phyloP scores from a whole-genome alignment of 2,329 filamentous ascomycete species.

The Microdochium nivale region DNA sequence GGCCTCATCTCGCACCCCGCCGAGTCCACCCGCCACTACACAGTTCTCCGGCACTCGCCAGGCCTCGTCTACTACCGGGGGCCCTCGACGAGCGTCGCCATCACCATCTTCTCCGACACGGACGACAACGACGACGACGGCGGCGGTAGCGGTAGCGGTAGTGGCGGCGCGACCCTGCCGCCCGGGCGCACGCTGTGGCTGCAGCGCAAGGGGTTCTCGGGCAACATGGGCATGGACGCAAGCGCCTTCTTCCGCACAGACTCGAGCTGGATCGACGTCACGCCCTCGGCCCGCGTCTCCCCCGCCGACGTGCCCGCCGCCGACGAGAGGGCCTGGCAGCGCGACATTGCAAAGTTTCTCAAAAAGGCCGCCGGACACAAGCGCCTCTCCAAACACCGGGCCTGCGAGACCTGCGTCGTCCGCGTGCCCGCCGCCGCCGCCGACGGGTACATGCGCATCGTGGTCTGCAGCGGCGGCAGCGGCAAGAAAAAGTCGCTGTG shows the following conservation, averaged over 20 bases:
- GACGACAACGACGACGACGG: too few species aligned
- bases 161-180: conserved; percentile 41
- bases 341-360: conserved; percentile 56
- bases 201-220: conserved; percentile 59
- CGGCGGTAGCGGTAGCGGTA: too few species aligned
- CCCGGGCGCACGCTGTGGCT: conserved; percentile 54
- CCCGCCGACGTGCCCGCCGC: conserved; percentile 39
- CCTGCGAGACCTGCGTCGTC: conserved; percentile 56
- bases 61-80: conserved; percentile 60
- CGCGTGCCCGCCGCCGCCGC: conserved; percentile 53
- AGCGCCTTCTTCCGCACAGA: conserved; percentile 54
- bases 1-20: conserved; percentile 55
- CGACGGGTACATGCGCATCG: conserved; percentile 62
- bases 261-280: conserved; percentile 59
- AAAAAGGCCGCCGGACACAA: conserved; percentile 42
- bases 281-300: conserved; percentile 40
- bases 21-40: conserved; percentile 58
- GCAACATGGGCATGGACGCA: conserved; percentile 58
- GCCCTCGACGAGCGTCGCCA: conserved; percentile 50
- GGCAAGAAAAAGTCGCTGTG: conserved; percentile 50
- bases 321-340: conserved; percentile 59
- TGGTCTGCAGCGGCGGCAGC: conserved; percentile 43
- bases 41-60: conserved; percentile 57
- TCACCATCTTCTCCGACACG: conserved; percentile 54
- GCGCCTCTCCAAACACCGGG: conserved; percentile 35